Conservation (phyloP, 768 basidiomycete genomes). For the Exidia glandulosa region DNA sequence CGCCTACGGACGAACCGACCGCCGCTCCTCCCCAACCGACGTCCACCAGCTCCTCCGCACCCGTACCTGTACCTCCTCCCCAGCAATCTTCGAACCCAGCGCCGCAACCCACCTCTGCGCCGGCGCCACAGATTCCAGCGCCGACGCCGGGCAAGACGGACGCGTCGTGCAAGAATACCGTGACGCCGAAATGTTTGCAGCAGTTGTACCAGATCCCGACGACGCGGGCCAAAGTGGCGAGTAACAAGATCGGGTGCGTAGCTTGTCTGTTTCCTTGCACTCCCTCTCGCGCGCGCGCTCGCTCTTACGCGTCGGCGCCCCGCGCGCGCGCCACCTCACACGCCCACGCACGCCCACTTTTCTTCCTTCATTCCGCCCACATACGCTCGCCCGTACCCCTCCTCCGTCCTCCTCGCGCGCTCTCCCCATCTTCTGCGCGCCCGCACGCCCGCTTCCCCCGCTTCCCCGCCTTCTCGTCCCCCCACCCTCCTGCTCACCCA, state of each 20-base stretch:
- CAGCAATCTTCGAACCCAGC: neutral
- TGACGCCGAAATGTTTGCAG: conserved; percentile 28
- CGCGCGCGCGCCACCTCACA: too few relatives aligned
- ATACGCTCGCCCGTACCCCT: too few relatives aligned
- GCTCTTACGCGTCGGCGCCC: too few relatives aligned
- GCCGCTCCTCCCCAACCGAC: neutral
- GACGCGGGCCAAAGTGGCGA: conserved; percentile 6
- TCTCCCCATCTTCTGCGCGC: too few relatives aligned
- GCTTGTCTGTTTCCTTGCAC: conserved; percentile 8
- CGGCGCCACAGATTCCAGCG: neutral
- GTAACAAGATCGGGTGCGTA: conserved; percentile 12
- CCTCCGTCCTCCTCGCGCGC: too few relatives aligned
- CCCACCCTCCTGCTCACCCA: too few relatives aligned
- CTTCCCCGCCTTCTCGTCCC: conserved; percentile 10
- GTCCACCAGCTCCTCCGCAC: too few relatives aligned
- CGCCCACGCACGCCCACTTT: too few relatives aligned
- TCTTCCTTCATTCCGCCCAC: too few relatives aligned
- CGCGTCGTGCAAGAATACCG: conserved; percentile 7
- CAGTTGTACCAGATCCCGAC: conserved; percentile 26
- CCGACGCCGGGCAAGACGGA: neutral
- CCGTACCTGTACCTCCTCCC: neutral
- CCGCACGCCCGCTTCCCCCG: too few relatives aligned
- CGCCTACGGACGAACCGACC: neutral
- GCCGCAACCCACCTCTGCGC: neutral
- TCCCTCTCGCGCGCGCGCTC: too few relatives aligned